Evolutionary conservation across 495 filamentous ascomycete species (phyloP).

Genomic region (Pyronema omphalodes): DNA sequence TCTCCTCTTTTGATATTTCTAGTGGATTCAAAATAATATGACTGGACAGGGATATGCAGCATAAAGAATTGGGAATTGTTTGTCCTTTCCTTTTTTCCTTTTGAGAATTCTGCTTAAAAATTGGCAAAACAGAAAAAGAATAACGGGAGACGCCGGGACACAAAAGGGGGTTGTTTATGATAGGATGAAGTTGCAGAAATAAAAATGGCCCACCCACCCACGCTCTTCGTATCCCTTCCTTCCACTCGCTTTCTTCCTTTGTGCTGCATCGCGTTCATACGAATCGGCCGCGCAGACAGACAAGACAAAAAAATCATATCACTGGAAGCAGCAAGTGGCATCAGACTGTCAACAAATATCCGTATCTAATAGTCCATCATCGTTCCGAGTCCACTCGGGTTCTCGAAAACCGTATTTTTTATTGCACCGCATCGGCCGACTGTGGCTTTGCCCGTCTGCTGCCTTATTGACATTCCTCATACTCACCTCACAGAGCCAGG

Average conservation of each 20-base stretch:
- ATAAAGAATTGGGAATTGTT: too few relatives aligned
- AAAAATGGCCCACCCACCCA: slow-evolving; percentile 4
- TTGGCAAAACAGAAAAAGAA: not conserved
- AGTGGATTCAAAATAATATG: too few relatives aligned
- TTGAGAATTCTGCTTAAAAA: not conserved
- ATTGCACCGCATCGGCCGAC: not conserved
- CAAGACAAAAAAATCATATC: not conserved
- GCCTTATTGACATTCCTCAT: not conserved
- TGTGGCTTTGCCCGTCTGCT: not conserved
- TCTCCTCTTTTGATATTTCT: too few relatives aligned
- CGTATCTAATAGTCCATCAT: not conserved
- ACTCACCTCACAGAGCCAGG: not conserved
- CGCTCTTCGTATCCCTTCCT: not conserved
- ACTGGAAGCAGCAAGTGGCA: not conserved
- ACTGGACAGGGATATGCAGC: too few relatives aligned
- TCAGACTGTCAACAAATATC: too few relatives aligned
- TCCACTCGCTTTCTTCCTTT: not conserved
- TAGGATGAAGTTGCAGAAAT: slow-evolving; percentile 3
- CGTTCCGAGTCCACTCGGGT: not conserved
- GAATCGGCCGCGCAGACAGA: not conserved
- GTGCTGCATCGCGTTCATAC: not conserved
- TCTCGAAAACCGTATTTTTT: not conserved
- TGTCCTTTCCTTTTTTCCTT: not conserved
- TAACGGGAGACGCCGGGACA: not conserved
- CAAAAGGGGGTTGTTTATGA: slow-evolving; percentile 1